Percentiles rank a stretch among this genome's conserved stretches.
These are phyloP conservation scores for Talaromyces trachyspermus DNA, from an alignment of 495 filamentous ascomycete species.

Conservation along the genomic window DNA sequence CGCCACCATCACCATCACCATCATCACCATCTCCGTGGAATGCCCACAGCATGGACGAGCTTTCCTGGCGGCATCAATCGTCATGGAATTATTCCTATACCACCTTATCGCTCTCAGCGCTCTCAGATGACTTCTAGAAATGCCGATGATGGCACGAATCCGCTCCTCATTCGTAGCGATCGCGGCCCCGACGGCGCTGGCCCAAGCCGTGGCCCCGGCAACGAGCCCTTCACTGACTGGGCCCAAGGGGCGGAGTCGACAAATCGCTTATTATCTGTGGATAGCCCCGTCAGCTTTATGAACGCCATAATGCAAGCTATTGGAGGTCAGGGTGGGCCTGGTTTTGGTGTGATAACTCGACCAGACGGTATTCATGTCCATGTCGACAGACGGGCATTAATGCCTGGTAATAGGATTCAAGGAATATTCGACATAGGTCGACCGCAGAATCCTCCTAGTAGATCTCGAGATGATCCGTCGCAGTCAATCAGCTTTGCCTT, in stretches of 20 bases:
- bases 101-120: constrained; percentile 48
- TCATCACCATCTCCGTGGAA: constrained; percentile 37
- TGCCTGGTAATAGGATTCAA: constrained; percentile 48
- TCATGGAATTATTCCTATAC: constrained; percentile 37
- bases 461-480: constrained; percentile 49
- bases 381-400: constrained; percentile 39
- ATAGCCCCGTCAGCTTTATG: constrained; percentile 57
- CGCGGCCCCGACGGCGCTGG: constrained; percentile 25
- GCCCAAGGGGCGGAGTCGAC: constrained; percentile 47
- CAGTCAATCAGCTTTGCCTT: constrained; percentile 66
- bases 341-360: constrained; percentile 48
- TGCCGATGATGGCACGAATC: constrained; percentile 75
- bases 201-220: constrained; percentile 23
- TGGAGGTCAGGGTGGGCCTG: constrained; percentile 38
- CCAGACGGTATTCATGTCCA: constrained; percentile 53
- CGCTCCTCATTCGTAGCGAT: constrained; percentile 51
- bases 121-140: constrained; percentile 39
- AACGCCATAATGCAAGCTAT: constrained; percentile 55
- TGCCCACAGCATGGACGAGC: constrained; percentile 34
- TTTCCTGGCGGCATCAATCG: constrained; percentile 34
- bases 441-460: constrained; percentile 33
- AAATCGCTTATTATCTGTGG: constrained; percentile 43
- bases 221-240: constrained; percentile 45
- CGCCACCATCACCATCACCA: constrained; percentile 41
- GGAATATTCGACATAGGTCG: constrained; percentile 49